Base-by-base conservation (phyloP, 2,329 filamentous ascomycete genomes). In the Neoscytalidium dimidiatum region DNA sequence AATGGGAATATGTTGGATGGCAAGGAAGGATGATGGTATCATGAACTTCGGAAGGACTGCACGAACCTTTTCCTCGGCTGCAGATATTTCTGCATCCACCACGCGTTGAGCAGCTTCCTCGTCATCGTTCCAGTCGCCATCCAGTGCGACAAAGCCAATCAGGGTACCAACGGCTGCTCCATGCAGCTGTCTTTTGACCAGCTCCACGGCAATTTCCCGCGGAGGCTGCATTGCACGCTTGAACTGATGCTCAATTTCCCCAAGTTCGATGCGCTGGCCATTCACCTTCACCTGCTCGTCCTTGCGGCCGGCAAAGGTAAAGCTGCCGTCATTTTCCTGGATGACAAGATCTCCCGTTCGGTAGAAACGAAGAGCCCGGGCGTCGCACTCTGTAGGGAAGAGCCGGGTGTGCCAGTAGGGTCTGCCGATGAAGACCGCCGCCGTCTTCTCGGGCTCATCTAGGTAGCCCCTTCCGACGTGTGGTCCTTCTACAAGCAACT, bases 401-500 rank as follows among this genome's bases (percentile, higher is more conserved):
- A 48, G 23, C 8, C 61, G 26, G 9, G 48, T 23, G 23, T 53
- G 61, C 75, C 75, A 77, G 28, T 70, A 67, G 13, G 73, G 71
- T 33, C 72, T 67, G 6, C 67, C 43, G 29, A 77, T 72, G 67
- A 76, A 77, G 1, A 71, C 74, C 6, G 69, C 74, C 1, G 72
- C 71, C 2, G 76, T 78, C 61, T 77, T 78, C 4, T 69, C 68
- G 2, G 73, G 72, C 60, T 78, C 76, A 57, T 76, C 73, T 21
- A 78, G 62, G 29, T 78, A 78, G 4, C 75, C 75, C 14, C 75
- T 74, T 1, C 75, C 80, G 11, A 84, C 73, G 26, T 77, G 78
- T 29, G 79, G 79, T 3, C 82, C 81, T 68, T 83, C 80, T 1
- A 84, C 66, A 0, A 83, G 69, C 53, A 84, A 67, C 67, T 85